Conservation (phyloP, 768 basidiomycete genomes). For the Suillus brevipes region DNA sequence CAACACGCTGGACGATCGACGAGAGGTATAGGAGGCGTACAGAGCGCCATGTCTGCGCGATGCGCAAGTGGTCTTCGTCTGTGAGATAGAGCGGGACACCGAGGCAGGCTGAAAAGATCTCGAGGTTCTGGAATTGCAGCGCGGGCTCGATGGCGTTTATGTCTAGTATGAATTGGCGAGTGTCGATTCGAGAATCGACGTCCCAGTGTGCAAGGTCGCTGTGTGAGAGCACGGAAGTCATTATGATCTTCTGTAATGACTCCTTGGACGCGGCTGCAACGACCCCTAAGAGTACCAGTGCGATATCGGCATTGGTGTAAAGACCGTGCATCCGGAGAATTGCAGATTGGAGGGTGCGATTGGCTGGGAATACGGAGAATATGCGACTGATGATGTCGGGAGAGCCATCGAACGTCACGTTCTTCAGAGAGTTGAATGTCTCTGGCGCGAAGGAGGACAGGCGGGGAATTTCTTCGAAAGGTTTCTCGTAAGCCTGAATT, state of each 20-base stretch:
- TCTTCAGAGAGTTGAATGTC: neutral
- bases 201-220: conserved; percentile 1
- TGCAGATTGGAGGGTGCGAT: neutral
- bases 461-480: conserved; percentile 1
- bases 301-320: neutral
- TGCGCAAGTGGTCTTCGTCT: conserved; percentile 1
- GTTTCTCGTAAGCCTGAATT: neutral
- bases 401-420: neutral
- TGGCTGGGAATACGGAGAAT: neutral
- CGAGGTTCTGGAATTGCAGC: neutral
- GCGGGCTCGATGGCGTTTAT: conserved; percentile 2
- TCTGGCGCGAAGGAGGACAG: neutral
- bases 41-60: conserved; percentile 3
- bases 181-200: neutral
- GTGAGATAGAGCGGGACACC: conserved; percentile 5
- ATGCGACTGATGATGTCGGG: neutral
- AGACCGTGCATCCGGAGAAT: neutral
- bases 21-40: neutral
- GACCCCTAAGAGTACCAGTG: neutral
- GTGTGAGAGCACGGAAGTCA: neutral
- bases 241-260: neutral
- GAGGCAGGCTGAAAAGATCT: conserved; percentile 2
- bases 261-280: neutral
- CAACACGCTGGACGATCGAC: neutral
- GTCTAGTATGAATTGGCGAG: conserved; percentile 2